Evolutionary conservation across 176 grass and related monocot species (phyloP).

Genomic region (Cenchrus fungigraminus): DNA sequence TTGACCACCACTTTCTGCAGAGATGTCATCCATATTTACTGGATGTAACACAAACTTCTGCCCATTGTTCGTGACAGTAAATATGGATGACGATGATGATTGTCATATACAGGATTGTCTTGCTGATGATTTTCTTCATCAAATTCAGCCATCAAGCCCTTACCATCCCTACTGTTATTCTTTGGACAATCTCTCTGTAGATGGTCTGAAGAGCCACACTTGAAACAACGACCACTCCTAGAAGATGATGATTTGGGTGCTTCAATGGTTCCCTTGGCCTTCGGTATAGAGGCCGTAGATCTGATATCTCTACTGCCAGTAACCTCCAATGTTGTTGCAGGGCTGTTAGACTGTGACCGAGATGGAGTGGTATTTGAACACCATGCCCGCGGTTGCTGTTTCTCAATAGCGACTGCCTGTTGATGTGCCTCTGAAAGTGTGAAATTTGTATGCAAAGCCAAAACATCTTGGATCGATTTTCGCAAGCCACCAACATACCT

Average conservation of each 20-base stretch:
- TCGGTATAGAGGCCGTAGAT: not conserved
- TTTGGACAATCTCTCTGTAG: not conserved
- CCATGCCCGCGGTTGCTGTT: not conserved
- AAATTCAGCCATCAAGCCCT: not conserved
- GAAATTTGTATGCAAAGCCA: not conserved
- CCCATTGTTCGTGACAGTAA: not conserved
- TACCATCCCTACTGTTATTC: not conserved
- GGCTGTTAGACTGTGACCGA: not conserved
- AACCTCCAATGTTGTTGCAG: not conserved
- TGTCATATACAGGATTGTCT: not conserved
- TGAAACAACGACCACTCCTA: not conserved
- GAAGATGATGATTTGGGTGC: not conserved
- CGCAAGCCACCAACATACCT: conserved; percentile 1
- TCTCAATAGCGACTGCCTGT: not conserved
- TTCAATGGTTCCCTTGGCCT: not conserved
- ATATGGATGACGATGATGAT: not conserved
- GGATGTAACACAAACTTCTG: not conserved
- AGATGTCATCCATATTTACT: not conserved
- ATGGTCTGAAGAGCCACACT: not conserved
- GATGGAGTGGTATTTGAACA: not conserved
- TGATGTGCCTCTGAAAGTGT: not conserved
- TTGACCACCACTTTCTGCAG: not conserved
- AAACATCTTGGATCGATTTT: not conserved
- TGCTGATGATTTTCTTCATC: not conserved
- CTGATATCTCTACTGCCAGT: not conserved